These are phyloP conservation scores for Quercus lobata DNA, from an alignment of 331 rosid genomes.

Conservation along the genomic window DNA sequence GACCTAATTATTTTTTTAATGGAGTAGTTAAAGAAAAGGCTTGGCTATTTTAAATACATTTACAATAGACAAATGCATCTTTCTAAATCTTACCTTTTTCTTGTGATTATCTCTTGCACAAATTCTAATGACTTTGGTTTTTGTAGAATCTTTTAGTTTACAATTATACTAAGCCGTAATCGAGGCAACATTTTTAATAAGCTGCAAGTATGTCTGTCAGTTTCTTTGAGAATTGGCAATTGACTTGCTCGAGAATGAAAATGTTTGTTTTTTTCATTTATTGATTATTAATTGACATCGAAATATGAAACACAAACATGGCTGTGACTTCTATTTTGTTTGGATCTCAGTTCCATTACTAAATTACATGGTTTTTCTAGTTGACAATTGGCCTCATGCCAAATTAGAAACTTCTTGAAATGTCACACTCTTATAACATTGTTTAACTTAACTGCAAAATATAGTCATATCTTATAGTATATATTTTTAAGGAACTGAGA, in stretches of 20 bases:
- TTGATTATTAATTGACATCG: slow-evolving; percentile 12
- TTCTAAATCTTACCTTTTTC: slow-evolving; percentile 22
- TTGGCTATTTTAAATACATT: background rate
- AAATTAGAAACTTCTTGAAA: slow-evolving; percentile 35
- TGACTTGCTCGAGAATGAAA: slow-evolving; percentile 26
- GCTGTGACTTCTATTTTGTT: slow-evolving; percentile 35
- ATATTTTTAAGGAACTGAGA: no score
- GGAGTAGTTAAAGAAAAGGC: background rate
- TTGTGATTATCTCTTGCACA: slow-evolving; percentile 32
- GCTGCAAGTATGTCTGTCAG: slow-evolving; percentile 77
- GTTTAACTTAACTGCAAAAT: background rate
- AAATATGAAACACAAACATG: slow-evolving; percentile 16
- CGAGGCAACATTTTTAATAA: slow-evolving; percentile 17
- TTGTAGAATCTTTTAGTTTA: slow-evolving; percentile 38
- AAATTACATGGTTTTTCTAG: slow-evolving; percentile 12
- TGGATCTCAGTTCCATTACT: slow-evolving; percentile 15
- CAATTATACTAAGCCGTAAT: slow-evolving; percentile 17
- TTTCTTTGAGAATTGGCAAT: slow-evolving; percentile 24
- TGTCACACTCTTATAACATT: background rate
- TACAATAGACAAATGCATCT: slow-evolving; percentile 27
- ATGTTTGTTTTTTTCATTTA: slow-evolving; percentile 20
- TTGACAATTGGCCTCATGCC: slow-evolving; percentile 26
- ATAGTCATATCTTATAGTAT: no score
- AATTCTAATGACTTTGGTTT: slow-evolving; percentile 52
- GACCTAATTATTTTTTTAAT: background rate